Percentiles rank a stretch among this genome's conserved stretches.
Conservation (phyloP, 2,329 filamentous ascomycete species). For the Calonectria pauciramosa region DNA sequence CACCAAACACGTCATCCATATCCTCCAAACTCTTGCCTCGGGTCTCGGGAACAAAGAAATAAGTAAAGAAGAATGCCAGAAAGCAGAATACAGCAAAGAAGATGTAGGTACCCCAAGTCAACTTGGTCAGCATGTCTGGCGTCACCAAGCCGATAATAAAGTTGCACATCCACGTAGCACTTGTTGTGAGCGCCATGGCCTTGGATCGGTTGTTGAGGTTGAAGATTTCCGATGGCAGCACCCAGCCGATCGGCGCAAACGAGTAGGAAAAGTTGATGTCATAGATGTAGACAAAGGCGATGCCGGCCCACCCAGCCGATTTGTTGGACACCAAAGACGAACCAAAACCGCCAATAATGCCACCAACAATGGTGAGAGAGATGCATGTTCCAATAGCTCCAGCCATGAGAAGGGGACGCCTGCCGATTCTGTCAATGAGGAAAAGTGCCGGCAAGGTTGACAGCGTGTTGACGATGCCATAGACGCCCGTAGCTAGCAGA, state of each 20-base stretch:
- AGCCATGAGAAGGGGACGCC: conserved; percentile 73
- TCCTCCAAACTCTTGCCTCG: conserved; percentile 68
- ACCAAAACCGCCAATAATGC: conserved; percentile 62
- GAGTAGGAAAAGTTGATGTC: conserved; percentile 76
- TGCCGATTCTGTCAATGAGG: conserved; percentile 68
- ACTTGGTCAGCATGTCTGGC: conserved; percentile 65
- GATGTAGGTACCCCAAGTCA: conserved; percentile 67
- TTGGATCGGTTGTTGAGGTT: conserved; percentile 69
- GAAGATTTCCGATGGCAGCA: conserved; percentile 76
- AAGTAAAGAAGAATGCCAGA: conserved; percentile 64
- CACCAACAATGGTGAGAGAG: conserved; percentile 68
- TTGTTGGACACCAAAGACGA: conserved; percentile 50
- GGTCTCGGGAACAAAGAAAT: conserved; percentile 71
- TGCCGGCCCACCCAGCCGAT: conserved; percentile 67
- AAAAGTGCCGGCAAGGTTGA: conserved; percentile 59
- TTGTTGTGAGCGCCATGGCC: conserved; percentile 71
- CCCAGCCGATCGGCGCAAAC: conserved; percentile 74
- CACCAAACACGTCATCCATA: conserved; percentile 65
- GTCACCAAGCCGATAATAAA: conserved; percentile 54
- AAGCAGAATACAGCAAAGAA: conserved; percentile 71
- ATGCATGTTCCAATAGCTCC: conserved; percentile 75
- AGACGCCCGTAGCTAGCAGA: conserved; percentile 70
- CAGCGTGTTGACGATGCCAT: conserved; percentile 68
- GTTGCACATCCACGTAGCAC: conserved; percentile 58
- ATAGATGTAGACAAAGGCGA: conserved; percentile 75